These are phyloP conservation scores for Aspergillus transmontanensis DNA, from an alignment of 2,329 filamentous ascomycete genomes.

Conservation along the genomic window DNA sequence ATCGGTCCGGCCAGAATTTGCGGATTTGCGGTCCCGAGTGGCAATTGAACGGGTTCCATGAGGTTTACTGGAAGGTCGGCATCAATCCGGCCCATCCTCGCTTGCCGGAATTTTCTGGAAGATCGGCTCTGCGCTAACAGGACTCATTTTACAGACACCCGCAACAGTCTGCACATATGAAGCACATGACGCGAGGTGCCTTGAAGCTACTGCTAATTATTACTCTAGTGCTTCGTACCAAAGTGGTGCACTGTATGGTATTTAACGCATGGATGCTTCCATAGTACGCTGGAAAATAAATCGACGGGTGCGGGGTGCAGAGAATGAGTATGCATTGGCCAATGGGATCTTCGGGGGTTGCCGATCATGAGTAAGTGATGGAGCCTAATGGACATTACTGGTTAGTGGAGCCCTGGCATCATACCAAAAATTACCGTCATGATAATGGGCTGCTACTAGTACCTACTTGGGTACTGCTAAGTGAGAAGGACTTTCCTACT, in stretches of 20 bases:
- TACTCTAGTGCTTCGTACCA: neutral
- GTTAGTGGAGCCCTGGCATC: neutral
- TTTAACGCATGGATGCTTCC: conserved; percentile 4
- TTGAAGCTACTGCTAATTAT: neutral
- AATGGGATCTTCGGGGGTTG: conserved; percentile 11
- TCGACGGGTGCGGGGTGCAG: conserved; percentile 20
- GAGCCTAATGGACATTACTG: neutral
- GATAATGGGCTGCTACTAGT: neutral
- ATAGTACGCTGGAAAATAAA: conserved; percentile 1
- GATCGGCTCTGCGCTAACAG: neutral
- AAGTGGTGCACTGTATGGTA: neutral
- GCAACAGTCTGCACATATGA: neutral
- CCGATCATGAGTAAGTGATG: conserved; percentile 15
- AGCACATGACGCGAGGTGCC: neutral
- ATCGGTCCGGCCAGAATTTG: conserved; percentile 13
- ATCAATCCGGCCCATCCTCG: neutral
- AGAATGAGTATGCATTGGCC: conserved; percentile 15
- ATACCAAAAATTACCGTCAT: conserved; percentile 1
- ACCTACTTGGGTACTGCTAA: neutral
- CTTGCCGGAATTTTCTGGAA: neutral
- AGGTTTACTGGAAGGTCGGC: neutral
- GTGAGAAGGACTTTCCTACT: neutral
- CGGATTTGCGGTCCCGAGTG: conserved; percentile 15
- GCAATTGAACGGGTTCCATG: conserved; percentile 9
- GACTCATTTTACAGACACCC: neutral